phyloP scores from a whole-genome alignment of 371 early-diverging fungal genomes.

The Mucor plumbeus region DNA sequence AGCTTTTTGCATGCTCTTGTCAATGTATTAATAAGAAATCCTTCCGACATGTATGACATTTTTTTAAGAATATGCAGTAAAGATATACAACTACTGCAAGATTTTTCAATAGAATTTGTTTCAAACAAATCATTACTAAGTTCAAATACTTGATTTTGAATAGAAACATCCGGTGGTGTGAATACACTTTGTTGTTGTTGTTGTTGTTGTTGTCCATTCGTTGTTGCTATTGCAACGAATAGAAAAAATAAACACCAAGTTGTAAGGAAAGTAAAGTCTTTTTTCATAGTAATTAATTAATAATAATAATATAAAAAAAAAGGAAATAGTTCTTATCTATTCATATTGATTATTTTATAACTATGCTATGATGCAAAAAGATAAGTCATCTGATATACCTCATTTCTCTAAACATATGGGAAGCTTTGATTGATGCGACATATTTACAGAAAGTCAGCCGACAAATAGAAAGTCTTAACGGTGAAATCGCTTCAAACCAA shows the following conservation, averaged over 20 bases:
- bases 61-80: slow-evolving; percentile 21
- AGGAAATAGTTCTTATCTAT: not conserved
- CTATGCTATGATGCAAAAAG: not conserved
- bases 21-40: slow-evolving; percentile 33
- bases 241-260: not conserved
- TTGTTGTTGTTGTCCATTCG: slow-evolving; percentile 1
- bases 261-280: slow-evolving; percentile 7
- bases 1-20: slow-evolving; percentile 40
- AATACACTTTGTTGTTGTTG: slow-evolving; percentile 22
- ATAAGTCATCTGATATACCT: not conserved
- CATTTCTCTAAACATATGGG: not conserved
- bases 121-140: slow-evolving; percentile 9
- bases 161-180: slow-evolving; percentile 14
- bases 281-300: not conserved
- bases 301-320: too few relatives aligned
- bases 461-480: not conserved
- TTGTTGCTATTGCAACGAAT: not conserved
- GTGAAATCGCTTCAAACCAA: not conserved
- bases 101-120: slow-evolving; percentile 10
- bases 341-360: slow-evolving; percentile 2
- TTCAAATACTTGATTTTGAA: slow-evolving; percentile 19
- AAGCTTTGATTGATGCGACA: not conserved
- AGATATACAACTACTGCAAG: slow-evolving; percentile 28
- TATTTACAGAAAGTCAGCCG: not conserved
- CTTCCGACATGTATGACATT: slow-evolving; percentile 31